Evolutionary conservation across 768 basidiomycete species (phyloP).

Genomic region (Amanita jacksonii): DNA sequence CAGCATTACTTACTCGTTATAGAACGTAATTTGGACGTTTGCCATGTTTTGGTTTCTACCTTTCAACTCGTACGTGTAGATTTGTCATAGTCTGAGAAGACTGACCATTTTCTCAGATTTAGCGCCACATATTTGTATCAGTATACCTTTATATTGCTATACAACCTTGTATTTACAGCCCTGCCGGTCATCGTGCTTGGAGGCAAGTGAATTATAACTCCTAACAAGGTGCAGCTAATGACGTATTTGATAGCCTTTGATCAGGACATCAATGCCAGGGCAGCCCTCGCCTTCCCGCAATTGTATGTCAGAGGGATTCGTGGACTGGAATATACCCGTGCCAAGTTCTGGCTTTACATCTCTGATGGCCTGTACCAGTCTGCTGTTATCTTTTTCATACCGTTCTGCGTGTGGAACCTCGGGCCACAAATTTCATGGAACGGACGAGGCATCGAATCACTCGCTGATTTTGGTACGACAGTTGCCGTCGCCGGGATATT

Average conservation of each 20-base stretch:
- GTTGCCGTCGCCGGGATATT: constrained; percentile 83
- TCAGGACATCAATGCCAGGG: constrained; percentile 87
- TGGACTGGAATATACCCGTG: constrained; percentile 85
- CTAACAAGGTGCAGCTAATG: constrained; percentile 1
- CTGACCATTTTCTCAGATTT: constrained; percentile 44
- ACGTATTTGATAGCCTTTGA: constrained; percentile 62
- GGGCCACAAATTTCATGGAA: constrained; percentile 64
- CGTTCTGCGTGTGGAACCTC: constrained; percentile 63
- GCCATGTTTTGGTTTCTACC: constrained; percentile 92
- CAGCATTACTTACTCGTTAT: constrained; percentile 10
- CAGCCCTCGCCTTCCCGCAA: constrained; percentile 86
- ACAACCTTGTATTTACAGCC: constrained; percentile 89
- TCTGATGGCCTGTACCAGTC: constrained; percentile 92
- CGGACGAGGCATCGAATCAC: constrained; percentile 67
- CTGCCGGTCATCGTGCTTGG: constrained; percentile 87
- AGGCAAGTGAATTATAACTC: constrained; percentile 31
- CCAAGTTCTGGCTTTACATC: constrained; percentile 95
- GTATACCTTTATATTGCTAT: constrained; percentile 88
- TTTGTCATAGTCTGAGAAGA: constrained; percentile 1
- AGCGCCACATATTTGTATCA: constrained; percentile 93
- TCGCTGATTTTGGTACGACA: constrained; percentile 88
- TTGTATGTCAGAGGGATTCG: constrained; percentile 94
- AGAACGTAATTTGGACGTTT: constrained; percentile 92
- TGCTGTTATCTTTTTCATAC: constrained; percentile 76
- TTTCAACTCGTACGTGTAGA: constrained; percentile 40